Percentiles rank a stretch among this genome's conserved stretches.
Conservation (phyloP, 2,329 filamentous ascomycete genomes). For the Didymella sp. region DNA sequence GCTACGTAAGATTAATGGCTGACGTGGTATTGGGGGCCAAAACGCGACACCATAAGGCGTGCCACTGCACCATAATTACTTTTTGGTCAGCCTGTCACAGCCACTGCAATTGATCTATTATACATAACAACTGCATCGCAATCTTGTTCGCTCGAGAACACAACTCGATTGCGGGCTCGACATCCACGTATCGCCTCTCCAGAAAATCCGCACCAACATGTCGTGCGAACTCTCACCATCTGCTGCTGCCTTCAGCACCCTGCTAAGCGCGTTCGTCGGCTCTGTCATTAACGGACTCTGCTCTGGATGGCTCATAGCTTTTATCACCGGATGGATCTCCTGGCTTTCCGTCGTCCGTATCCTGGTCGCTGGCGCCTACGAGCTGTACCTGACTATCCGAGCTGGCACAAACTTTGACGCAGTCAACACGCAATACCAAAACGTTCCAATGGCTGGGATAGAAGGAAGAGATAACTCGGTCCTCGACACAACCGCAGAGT, state of each 20-base stretch:
- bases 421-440: not conserved
- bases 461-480: too few relatives aligned
- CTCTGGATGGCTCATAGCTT: slow-evolving; percentile 3
- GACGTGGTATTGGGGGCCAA: not conserved
- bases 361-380: not conserved
- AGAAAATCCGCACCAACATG: not conserved
- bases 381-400: not conserved
- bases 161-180: not conserved
- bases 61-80: not conserved
- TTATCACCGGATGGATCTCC: slow-evolving; percentile 2
- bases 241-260: slow-evolving; percentile 5
- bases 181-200: not conserved
- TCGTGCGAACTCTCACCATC: slow-evolving; percentile 2
- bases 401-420: not conserved
- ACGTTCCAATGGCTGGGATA: not conserved
- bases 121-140: not conserved
- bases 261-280: slow-evolving; percentile 6
- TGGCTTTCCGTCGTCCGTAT: slow-evolving; percentile 7
- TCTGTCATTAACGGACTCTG: slow-evolving; percentile 5
- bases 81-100: not conserved
- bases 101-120: not conserved
- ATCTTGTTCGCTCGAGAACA: too few relatives aligned
- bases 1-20: not conserved
- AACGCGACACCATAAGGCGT: not conserved
- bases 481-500: not conserved